phyloP scores from a whole-genome alignment of 192 early-diverging fungal species.

The Coemansia sp. region DNA sequence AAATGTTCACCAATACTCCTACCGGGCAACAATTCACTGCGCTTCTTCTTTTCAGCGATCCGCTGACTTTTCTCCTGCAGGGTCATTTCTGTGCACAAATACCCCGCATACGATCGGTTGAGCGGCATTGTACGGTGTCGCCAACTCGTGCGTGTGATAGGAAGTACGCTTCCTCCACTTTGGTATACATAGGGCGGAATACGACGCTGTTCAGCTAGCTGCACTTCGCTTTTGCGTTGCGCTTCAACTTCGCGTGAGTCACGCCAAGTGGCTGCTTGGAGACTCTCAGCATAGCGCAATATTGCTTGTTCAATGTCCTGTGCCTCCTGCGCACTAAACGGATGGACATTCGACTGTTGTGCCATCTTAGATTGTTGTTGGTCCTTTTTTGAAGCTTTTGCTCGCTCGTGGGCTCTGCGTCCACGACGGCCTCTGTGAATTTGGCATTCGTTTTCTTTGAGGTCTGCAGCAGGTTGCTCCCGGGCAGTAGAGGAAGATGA shows the following conservation, averaged over 20 bases:
- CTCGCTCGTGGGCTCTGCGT: background rate
- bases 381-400: background rate
- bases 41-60: background rate
- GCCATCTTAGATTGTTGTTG: background rate
- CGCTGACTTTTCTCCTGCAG: background rate
- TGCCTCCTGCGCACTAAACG: slow-evolving; percentile 16
- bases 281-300: slow-evolving; percentile 40
- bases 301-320: slow-evolving; percentile 18
- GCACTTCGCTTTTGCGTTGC: slow-evolving; percentile 10
- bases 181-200: slow-evolving; percentile 34
- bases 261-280: slow-evolving; percentile 29
- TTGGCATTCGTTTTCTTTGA: slow-evolving; percentile 3
- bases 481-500: background rate
- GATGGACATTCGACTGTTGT: background rate
- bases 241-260: slow-evolving; percentile 17
- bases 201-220: slow-evolving; percentile 16
- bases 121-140: slow-evolving; percentile 2
- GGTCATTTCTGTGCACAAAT: background rate
- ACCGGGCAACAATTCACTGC: background rate
- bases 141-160: slow-evolving; percentile 21
- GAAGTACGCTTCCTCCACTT: background rate
- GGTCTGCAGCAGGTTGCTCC: background rate
- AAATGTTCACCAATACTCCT: background rate
- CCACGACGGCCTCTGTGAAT: background rate
- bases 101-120: slow-evolving; percentile 34